Conservation (phyloP, 495 filamentous ascomycete species). For the Aspergillus conjunctus region DNA sequence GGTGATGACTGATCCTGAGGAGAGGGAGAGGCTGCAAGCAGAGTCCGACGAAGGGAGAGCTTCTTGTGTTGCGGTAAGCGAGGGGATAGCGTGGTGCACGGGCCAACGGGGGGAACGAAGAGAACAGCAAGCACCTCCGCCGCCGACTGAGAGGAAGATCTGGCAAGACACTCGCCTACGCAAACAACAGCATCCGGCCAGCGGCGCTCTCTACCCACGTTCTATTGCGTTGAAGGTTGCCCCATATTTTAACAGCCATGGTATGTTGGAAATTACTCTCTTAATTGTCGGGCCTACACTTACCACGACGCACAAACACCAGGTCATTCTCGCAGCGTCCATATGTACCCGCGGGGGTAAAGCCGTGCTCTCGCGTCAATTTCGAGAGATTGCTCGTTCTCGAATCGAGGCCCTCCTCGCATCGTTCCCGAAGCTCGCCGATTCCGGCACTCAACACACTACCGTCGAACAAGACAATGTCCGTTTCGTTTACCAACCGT, state of each 20-base stretch:
- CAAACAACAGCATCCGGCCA: slow-evolving; percentile 6
- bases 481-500: slow-evolving; percentile 97
- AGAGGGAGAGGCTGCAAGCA: slow-evolving; percentile 18
- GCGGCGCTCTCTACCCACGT: not conserved
- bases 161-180: slow-evolving; percentile 24
- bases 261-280: slow-evolving; percentile 18
- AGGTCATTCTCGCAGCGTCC: slow-evolving; percentile 98
- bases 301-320: slow-evolving; percentile 29
- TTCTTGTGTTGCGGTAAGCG: slow-evolving; percentile 43
- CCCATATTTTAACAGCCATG: slow-evolving; percentile 18
- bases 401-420: slow-evolving; percentile 95
- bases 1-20: slow-evolving; percentile 9
- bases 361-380: slow-evolving; percentile 93
- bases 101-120: slow-evolving; percentile 40
- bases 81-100: slow-evolving; percentile 43
- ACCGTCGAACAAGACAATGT: slow-evolving; percentile 99
- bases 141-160: slow-evolving; percentile 26
- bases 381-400: slow-evolving; percentile 92
- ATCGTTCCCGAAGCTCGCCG: slow-evolving; percentile 94
- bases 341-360: slow-evolving; percentile 98
- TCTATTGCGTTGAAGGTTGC: not conserved
- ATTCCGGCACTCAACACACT: slow-evolving; percentile 92
- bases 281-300: slow-evolving; percentile 23
- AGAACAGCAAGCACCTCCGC: slow-evolving; percentile 50
- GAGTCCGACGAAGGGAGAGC: slow-evolving; percentile 10